A percentile compares a stretch with the other conserved stretches of the same genome.
These are phyloP conservation scores for Geotrichum armillariae DNA, from an alignment of 1,139 yeast species.

Conservation along the genomic window DNA sequence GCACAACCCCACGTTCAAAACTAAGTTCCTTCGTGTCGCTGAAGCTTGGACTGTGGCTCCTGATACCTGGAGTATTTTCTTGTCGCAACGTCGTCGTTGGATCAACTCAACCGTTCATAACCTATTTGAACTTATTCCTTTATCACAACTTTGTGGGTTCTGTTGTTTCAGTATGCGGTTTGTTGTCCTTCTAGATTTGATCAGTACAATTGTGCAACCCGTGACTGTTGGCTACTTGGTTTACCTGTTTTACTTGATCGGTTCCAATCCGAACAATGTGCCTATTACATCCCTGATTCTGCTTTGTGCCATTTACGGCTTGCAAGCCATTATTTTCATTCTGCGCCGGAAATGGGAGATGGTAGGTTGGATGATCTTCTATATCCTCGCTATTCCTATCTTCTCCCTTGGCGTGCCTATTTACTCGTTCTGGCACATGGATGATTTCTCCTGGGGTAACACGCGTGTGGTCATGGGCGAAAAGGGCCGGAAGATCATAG, in stretches of 20 bases:
- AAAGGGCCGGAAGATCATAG: conserved; percentile 40
- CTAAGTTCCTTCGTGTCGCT: conserved; percentile 39
- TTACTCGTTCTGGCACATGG: conserved; percentile 44
- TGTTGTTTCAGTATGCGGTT: conserved; percentile 41
- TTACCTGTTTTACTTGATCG: conserved; percentile 38
- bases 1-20: conserved; percentile 35
- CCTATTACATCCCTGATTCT: conserved; percentile 40
- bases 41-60: conserved; percentile 41
- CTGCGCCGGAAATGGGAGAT: conserved; percentile 42
- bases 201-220: conserved; percentile 41
- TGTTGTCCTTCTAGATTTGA: conserved; percentile 39
- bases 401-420: conserved; percentile 41
- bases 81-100: conserved; percentile 44
- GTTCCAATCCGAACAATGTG: conserved; percentile 35
- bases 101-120: conserved; percentile 44
- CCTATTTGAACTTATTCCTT: conserved; percentile 37
- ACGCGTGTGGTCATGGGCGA: conserved; percentile 45
- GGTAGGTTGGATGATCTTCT: conserved; percentile 43
- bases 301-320: conserved; percentile 40
- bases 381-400: conserved; percentile 40
- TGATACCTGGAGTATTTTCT: conserved; percentile 36
- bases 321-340: conserved; percentile 40
- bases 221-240: conserved; percentile 40
- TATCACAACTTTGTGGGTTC: conserved; percentile 41
- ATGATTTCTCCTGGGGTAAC: conserved; percentile 45